Base-by-base conservation (phyloP, 495 filamentous ascomycete species). In the Lepraria neglecta region DNA sequence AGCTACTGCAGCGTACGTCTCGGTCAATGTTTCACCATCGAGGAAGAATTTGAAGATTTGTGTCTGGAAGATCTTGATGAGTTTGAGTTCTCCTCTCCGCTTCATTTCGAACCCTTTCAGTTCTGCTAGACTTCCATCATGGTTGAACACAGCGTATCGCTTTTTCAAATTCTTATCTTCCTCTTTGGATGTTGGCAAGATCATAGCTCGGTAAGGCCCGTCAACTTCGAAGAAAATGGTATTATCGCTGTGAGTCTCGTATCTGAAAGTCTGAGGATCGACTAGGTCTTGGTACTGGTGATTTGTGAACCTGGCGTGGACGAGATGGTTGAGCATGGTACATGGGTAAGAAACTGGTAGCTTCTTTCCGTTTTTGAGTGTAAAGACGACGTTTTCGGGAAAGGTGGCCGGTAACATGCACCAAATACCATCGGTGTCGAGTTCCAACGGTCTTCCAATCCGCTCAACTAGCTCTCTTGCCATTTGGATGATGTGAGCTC, bases 351-450 rank as follows among this genome's bases (percentile, higher is more conserved):
- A 97, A 58, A 99, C 92, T 17, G 88, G 78, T 59, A 97, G 69
- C 69, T 97, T 97, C 79, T 96, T 97, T 59, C 94, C 95, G 67
- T 91, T 94, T 70, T 91, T 91, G 56, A 97, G 73, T 55, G 85
- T 91, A 78, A 99, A 99, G 9, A 86, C 82, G 71, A 97, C 95
- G 72, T 99, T 96, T 68, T 99, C 94, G 0, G 94, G 94, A 68
- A 99, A 99, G 0, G 90, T 92, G 3, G 90, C 94, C 0, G 94
- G 94, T 67, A 99, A 80, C 84, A 99, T 99, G 79, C 94, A 99
- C 94, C 94, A 99, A 69, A 99, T 99, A 84, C 94, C 94, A 69
- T 99, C 94, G 3, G 94, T 99, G 74, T 99, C 94, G n/a, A 99
- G 82, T 74, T 99, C 94, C 51, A 99, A 78, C 0, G 94, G 94